phyloP scores from a whole-genome alignment of 2,329 filamentous ascomycete species.

The Cytospora chrysosperma region DNA sequence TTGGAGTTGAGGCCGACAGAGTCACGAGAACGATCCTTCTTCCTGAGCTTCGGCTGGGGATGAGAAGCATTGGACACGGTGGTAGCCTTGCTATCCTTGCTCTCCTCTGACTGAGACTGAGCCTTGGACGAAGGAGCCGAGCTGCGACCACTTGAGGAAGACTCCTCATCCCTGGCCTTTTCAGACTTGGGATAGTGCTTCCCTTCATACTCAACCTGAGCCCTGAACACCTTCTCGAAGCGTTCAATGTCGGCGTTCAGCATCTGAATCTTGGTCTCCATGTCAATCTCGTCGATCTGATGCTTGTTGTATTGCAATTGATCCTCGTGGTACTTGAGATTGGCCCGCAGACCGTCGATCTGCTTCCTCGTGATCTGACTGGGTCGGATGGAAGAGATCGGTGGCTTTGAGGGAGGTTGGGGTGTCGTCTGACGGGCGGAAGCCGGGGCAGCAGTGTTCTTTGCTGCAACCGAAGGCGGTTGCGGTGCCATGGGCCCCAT shows the following conservation, averaged over 20 bases:
- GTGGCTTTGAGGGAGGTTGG: slow-evolving; percentile 38
- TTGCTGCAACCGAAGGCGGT: slow-evolving; percentile 6
- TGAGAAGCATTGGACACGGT: slow-evolving; percentile 21
- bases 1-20: slow-evolving; percentile 19
- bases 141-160: slow-evolving; percentile 15
- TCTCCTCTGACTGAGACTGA: slow-evolving; percentile 25
- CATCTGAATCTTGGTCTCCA: slow-evolving; percentile 48
- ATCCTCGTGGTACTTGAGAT: slow-evolving; percentile 56
- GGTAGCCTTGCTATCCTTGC: slow-evolving; percentile 22
- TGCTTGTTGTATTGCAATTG: slow-evolving; percentile 62
- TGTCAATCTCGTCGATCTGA: slow-evolving; percentile 57
- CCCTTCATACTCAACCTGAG: slow-evolving; percentile 47
- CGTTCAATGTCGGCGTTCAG: slow-evolving; percentile 34
- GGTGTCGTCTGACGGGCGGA: slow-evolving; percentile 24
- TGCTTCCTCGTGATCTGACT: slow-evolving; percentile 63
- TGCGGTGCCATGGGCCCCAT: slow-evolving; percentile 16
- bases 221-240: slow-evolving; percentile 48
- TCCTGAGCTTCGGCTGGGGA: slow-evolving; percentile 18
- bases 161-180: slow-evolving; percentile 27
- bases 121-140: slow-evolving; percentile 32
- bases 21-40: slow-evolving; percentile 24
- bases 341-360: slow-evolving; percentile 49
- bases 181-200: slow-evolving; percentile 40
- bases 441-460: slow-evolving; percentile 18
- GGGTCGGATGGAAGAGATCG: slow-evolving; percentile 57